Conservation (phyloP, 2,329 filamentous ascomycete genomes). For the Aspergillus pseudoterreus region DNA sequence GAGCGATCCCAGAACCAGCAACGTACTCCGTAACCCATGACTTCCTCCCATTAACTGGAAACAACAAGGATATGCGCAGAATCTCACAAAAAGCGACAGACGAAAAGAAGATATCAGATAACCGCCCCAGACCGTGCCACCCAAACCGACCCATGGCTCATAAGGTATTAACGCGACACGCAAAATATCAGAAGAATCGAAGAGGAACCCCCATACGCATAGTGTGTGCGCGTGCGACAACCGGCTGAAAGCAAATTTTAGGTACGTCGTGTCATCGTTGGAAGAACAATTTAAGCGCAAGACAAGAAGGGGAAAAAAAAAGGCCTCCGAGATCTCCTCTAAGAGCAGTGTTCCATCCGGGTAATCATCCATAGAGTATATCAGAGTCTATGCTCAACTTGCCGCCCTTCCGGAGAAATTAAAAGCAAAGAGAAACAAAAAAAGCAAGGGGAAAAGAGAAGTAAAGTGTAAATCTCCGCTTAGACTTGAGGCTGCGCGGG, state of each 20-base stretch:
- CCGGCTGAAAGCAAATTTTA: conserved; percentile 12
- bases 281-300: conserved; percentile 11
- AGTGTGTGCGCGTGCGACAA: background rate
- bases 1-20: background rate
- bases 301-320: conserved; percentile 13
- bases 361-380: conserved; percentile 18
- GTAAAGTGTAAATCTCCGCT: conserved; percentile 10
- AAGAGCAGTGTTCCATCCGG: conserved; percentile 16
- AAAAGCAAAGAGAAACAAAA: conserved; percentile 9
- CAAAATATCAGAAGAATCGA: conserved; percentile 10
- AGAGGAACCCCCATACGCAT: conserved; percentile 1
- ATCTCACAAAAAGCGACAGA: conserved; percentile 1
- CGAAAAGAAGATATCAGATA: conserved; percentile 15
- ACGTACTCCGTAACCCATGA: conserved; percentile 1
- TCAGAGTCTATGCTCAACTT: conserved; percentile 23
- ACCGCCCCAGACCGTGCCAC: conserved; percentile 21
- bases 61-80: conserved; percentile 8
- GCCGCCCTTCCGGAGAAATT: conserved; percentile 16
- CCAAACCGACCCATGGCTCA: conserved; percentile 23
- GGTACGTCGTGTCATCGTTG: conserved; percentile 18
- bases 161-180: conserved; percentile 21
- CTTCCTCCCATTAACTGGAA: conserved; percentile 6
- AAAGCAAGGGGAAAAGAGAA: conserved; percentile 9
- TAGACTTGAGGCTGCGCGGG: conserved; percentile 38
- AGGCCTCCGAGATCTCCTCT: conserved; percentile 19